Evolutionary conservation across 208 protist genomes (phyloP), one percentile per base, ranked within the genome.

Genomic region (Trypanosoma platydactyli): DNA sequence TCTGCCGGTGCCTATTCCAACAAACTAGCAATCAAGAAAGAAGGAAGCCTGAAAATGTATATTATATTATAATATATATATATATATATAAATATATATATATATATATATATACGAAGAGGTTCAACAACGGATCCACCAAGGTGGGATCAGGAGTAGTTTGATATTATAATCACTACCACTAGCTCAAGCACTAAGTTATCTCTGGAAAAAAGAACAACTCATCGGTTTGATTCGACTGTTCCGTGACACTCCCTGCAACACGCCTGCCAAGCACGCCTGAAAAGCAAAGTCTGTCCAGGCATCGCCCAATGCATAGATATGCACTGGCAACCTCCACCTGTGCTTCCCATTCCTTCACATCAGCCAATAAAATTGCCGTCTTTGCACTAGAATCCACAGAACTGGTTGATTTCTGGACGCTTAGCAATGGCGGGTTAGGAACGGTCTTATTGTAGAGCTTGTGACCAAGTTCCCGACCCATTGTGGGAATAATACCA

Each of bases 241-340:
- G 20, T 16, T 50, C 41, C 22, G 11, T 22, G 22, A 30, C 15
- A 29, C 24, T 12, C 25, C 5, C 40, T 13, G 16, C 35, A 0
- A 24, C 16, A 27, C 52, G 20, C 48, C 46, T 60, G 9, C 59
- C 60, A 22, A 67, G 13, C 25, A 68, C 40, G 56, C 53, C 46
- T 54, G 68, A 51, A 56, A 73, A 67, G 44, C 68, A 73, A 41
- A 73, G 53, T 11, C 24, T 57, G 24, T 73, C 68, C n/a, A 73
- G 38, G 29, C 68, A 73, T 35, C 33, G 60, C 45, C 60, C 68
- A 59, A 73, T 73, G 18, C 44, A 65, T n/a, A 73, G 44, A 52
- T 62, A 73, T 3, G 68, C 53, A 63, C 68, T 73, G 27, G 40
- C 41, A 57, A 73, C 41, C 38, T 73, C 68, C 20, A 67, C 53